Evolutionary conservation across 768 basidiomycete species (phyloP).

Genomic region (Amanita inopinata): DNA sequence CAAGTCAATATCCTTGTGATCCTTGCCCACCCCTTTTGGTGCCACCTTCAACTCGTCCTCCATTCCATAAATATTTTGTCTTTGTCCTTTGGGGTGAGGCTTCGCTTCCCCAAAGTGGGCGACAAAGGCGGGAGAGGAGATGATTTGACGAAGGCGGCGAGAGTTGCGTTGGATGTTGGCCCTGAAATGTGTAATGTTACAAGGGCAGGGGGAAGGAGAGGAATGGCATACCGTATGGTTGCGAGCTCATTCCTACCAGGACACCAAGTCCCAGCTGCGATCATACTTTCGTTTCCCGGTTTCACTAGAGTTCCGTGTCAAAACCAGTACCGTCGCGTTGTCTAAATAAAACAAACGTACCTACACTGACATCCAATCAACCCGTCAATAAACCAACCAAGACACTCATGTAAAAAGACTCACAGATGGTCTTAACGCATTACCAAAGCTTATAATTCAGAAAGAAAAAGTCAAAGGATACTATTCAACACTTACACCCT

Average conservation of each 20-base stretch:
- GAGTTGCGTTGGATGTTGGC: conserved; percentile 57
- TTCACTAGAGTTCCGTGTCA: conserved; percentile 34
- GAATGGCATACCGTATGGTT: conserved; percentile 47
- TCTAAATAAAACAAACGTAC: conserved; percentile 15
- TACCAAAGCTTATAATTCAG: neutral
- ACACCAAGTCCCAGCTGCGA: conserved; percentile 79
- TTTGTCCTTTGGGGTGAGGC: conserved; percentile 48
- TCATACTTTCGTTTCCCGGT: conserved; percentile 54
- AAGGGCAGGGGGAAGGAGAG: neutral
- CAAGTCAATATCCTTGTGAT: conserved; percentile 88
- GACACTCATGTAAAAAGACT: conserved; percentile 18
- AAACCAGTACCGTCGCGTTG: too few relatives aligned
- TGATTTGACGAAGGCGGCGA: conserved; percentile 50
- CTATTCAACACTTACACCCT: conserved; percentile 58
- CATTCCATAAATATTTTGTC: conserved; percentile 74
- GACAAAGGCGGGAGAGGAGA: conserved; percentile 66
- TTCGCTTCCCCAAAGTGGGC: conserved; percentile 64
- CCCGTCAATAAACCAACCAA: neutral
- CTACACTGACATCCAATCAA: conserved; percentile 15
- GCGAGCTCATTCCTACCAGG: conserved; percentile 72
- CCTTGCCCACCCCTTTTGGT: conserved; percentile 83
- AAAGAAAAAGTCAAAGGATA: too few relatives aligned
- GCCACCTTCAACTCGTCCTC: conserved; percentile 88
- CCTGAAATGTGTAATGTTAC: conserved; percentile 27
- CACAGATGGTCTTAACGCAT: conserved; percentile 50